A percentile compares a stretch with the other conserved stretches of the same genome.
phyloP scores from a whole-genome alignment of 306 rosid species.

The Dryas octopetala region DNA sequence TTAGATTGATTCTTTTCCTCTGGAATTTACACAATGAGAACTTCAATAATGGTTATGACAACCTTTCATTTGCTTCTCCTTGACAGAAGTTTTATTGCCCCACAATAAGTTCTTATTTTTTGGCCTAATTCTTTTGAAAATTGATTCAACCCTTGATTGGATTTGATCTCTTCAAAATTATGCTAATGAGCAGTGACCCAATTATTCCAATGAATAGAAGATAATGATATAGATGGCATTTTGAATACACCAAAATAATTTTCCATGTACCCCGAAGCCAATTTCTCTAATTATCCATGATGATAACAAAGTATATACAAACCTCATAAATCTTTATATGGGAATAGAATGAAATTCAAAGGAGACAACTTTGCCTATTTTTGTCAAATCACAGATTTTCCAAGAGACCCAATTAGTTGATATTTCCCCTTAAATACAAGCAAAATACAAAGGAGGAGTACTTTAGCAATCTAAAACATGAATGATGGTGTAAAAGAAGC shows the following conservation, averaged over 20 bases:
- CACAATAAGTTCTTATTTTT: background rate
- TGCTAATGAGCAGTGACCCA: background rate
- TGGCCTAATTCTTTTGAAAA: background rate
- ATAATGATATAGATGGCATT: background rate
- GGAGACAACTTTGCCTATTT: conserved; percentile 8
- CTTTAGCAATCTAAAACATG: background rate
- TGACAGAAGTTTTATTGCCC: background rate
- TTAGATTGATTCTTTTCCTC: background rate
- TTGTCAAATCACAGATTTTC: background rate
- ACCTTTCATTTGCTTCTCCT: background rate
- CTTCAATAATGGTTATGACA: background rate
- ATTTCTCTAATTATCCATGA: background rate
- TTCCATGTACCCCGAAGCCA: background rate
- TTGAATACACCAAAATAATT: background rate
- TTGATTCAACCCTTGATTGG: background rate
- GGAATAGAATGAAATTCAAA: background rate
- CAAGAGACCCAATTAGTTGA: background rate
- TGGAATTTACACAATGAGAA: background rate
- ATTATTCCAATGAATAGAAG: background rate
- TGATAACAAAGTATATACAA: background rate
- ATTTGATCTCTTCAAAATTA: background rate
- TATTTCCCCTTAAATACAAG: background rate
- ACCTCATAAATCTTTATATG: background rate
- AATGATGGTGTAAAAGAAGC: background rate
- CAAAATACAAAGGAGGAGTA: background rate